Conservation (phyloP, 1,284 basidiomycete species). For the Singerocomus inundabilis region DNA sequence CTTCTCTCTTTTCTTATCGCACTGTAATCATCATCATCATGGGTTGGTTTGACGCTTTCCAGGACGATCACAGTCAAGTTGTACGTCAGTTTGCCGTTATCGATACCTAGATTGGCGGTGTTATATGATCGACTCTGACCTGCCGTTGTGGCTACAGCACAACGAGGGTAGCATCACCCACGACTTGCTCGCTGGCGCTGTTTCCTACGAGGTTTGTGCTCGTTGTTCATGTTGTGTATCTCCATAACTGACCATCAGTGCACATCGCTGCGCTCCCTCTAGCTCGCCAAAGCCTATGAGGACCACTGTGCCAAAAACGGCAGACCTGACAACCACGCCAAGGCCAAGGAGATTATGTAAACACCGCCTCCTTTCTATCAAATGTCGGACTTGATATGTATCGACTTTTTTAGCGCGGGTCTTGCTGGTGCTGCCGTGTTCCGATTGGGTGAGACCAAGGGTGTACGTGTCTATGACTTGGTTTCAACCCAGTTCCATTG, state of each 20-base stretch:
- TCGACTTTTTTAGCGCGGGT: constrained; percentile 11
- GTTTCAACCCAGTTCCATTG: no score
- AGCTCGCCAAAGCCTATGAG: constrained; percentile 19
- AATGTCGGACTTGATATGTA: background rate
- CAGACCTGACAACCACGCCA: constrained; percentile 15
- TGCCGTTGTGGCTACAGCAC: constrained; percentile 6
- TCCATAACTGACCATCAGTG: background rate
- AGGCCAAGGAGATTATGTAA: constrained; percentile 19
- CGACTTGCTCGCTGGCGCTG: constrained; percentile 16
- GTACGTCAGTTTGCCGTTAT: constrained; percentile 6
- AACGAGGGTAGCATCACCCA: constrained; percentile 11
- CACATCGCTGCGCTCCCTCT: background rate
- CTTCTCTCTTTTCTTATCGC: background rate
- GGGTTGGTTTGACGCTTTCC: constrained; percentile 8
- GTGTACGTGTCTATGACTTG: no score
- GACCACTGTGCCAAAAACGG: constrained; percentile 8
- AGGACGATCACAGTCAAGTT: background rate
- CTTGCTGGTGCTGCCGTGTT: constrained; percentile 8
- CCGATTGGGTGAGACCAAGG: no score
- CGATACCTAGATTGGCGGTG: background rate
- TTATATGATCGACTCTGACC: background rate
- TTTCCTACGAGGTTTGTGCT: constrained; percentile 19
- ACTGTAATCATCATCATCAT: constrained; percentile 12
- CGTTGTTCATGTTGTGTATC: background rate
- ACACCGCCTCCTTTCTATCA: background rate